Conservation (phyloP, 2,329 filamentous ascomycete species). For the Hypocrella siamensis region DNA sequence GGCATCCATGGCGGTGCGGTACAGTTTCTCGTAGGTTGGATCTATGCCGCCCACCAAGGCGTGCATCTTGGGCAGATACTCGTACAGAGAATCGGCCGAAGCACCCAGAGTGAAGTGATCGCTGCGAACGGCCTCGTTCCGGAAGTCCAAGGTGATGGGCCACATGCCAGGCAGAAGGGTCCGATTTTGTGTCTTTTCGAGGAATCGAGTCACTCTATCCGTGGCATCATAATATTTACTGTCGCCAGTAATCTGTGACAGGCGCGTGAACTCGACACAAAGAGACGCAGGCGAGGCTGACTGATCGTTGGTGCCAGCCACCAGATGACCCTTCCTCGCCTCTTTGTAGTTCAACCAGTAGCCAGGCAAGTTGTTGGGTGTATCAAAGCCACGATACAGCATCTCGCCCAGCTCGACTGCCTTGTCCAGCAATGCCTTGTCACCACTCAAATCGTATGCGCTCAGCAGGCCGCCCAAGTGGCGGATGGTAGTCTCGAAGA, state of each 20-base stretch:
- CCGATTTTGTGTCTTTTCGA: conserved; percentile 51
- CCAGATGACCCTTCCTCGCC: conserved; percentile 27
- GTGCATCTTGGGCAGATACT: conserved; percentile 47
- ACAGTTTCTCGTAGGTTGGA: conserved; percentile 47
- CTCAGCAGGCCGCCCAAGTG: conserved; percentile 35
- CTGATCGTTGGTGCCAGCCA: conserved; percentile 31
- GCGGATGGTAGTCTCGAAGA: conserved; percentile 40
- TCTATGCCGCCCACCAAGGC: conserved; percentile 49
- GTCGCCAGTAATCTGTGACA: conserved; percentile 58
- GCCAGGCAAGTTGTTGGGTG: conserved; percentile 33
- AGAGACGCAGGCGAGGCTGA: conserved; percentile 45
- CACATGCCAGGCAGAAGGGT: conserved; percentile 66
- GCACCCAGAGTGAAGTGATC: conserved; percentile 36
- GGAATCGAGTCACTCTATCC: conserved; percentile 52
- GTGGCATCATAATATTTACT: conserved; percentile 65
- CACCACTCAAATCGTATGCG: conserved; percentile 32
- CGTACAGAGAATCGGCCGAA: conserved; percentile 41
- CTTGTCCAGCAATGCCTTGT: conserved; percentile 29
- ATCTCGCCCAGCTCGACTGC: conserved; percentile 36
- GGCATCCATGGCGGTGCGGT: conserved; percentile 45
- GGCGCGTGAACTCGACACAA: conserved; percentile 57
- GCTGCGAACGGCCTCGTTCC: conserved; percentile 34
- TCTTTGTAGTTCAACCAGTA: conserved; percentile 29
- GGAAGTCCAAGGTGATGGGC: conserved; percentile 47
- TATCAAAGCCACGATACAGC: conserved; percentile 38